Base-by-base conservation (phyloP, 192 early-diverging fungal species). In the Kickxella alabastrina region DNA sequence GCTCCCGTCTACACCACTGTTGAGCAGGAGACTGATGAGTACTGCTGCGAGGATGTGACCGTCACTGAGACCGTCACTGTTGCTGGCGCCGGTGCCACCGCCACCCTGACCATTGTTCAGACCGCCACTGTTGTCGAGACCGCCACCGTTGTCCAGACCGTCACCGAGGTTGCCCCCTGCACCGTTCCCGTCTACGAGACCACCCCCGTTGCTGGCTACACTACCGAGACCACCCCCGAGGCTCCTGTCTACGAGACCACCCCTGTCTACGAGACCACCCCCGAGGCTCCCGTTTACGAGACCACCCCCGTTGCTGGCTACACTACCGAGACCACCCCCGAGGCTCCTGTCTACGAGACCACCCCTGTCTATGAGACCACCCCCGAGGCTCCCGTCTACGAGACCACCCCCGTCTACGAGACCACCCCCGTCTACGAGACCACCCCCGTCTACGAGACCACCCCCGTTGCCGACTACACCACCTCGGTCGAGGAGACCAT, bases 21-120 rank as follows among this genome's bases (percentile, higher is more conserved):
- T 7, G 57, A 60, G 39, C 54, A 53, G 3, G 57, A 67, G 34
- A n/a, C n/a, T n/a, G 59, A 61, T 25, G 65, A 68, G 58, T 68
- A 61, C 65, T 68, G 65, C 65, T 68, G 65, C 65, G 58, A 60
- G 57, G 65, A 70, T 22, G 34, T 44, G 39, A 70, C 67, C 32
- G 67, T 70, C 23, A 62, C 59, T 41, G 67, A 40, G 24, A 70
- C 67, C 41, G 59, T 45, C 31, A 32, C 23, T 27, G 49, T 37
- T 32, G 40, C 43, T 32, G 54, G 43, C 21, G 55, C 52, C 27
- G 57, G 55, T 25, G 48, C 29, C 35, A 54, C 51, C 47, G 42
- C 27, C 42, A 66, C 63, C 29, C 54, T 58, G 17, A 48, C 50
- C 22, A 44, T 15, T 31, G 43, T 54, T 17, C 35, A 10, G 5